Evolutionary conservation across 441 rosid species (phyloP).

Genomic region (Eruca vesicaria): DNA sequence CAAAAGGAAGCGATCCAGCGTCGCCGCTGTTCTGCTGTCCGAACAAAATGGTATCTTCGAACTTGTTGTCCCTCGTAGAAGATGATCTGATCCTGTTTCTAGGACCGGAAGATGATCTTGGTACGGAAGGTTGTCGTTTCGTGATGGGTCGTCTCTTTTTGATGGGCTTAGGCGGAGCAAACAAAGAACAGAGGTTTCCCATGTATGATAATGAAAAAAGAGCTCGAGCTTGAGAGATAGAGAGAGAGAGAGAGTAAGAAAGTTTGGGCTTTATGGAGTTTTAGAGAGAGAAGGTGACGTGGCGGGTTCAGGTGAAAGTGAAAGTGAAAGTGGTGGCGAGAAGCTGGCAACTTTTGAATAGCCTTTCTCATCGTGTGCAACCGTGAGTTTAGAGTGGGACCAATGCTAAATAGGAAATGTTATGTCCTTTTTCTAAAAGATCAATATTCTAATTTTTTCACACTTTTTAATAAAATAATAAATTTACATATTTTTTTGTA

Average conservation of each 20-base stretch:
- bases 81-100: conserved; percentile 67
- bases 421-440: too few relatives aligned
- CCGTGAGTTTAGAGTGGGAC: conserved; percentile 11
- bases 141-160: conserved; percentile 42
- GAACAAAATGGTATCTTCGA: conserved; percentile 64
- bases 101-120: conserved; percentile 37
- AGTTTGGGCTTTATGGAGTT: conserved; percentile 11
- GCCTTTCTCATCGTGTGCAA: conserved; percentile 1
- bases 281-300: not conserved
- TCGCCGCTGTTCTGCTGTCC: conserved; percentile 47
- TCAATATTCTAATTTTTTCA: too few relatives aligned
- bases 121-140: conserved; percentile 43
- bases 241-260: not conserved
- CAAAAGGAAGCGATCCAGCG: conserved; percentile 50
- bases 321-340: conserved; percentile 35
- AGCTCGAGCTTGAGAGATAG: not conserved
- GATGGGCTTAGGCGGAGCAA: conserved; percentile 54
- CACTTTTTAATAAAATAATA: too few relatives aligned
- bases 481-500: too few relatives aligned
- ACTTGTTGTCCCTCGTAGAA: conserved; percentile 53
- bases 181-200: conserved; percentile 89
- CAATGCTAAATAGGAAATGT: not conserved
- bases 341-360: conserved; percentile 29
- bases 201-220: conserved; percentile 18
- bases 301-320: conserved; percentile 12